Evolutionary conservation across 805 yeast species (phyloP).

Genomic region (Myxozyma vanderwaltii): DNA sequence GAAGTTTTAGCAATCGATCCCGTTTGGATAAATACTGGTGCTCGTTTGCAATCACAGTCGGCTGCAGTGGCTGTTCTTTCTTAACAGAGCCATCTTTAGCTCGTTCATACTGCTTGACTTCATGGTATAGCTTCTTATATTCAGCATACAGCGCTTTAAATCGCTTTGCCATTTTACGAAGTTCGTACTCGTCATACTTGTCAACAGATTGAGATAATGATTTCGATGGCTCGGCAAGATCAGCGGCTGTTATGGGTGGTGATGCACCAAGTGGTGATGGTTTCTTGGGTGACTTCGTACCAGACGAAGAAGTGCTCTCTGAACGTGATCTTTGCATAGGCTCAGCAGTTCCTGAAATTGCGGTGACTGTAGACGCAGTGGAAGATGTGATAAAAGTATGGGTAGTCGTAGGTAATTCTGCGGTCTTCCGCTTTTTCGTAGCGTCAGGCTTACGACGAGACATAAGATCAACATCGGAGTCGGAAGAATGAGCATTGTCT

Average conservation of each 20-base stretch:
- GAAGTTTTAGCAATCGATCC: slow-evolving; percentile 24
- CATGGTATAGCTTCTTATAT: slow-evolving; percentile 18
- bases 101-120: slow-evolving; percentile 23
- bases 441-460: slow-evolving; percentile 8
- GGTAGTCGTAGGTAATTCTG: not conserved
- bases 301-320: slow-evolving; percentile 10
- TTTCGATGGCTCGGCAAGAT: slow-evolving; percentile 9
- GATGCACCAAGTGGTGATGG: slow-evolving; percentile 33
- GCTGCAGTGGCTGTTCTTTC: not conserved
- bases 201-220: not conserved
- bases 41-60: slow-evolving; percentile 11
- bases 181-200: slow-evolving; percentile 18
- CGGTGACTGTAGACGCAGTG: not conserved
- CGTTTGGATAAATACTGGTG: slow-evolving; percentile 16
- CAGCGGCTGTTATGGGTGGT: slow-evolving; percentile 29
- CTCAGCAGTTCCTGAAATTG: not conserved
- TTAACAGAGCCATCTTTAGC: slow-evolving; percentile 1
- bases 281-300: slow-evolving; percentile 27
- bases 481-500: not conserved
- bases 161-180: slow-evolving; percentile 25
- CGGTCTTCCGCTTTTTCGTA: not conserved
- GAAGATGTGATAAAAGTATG: not conserved
- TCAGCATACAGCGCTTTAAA: slow-evolving; percentile 26
- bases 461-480: slow-evolving; percentile 8
- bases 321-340: slow-evolving; percentile 10